phyloP scores from a whole-genome alignment of 768 basidiomycete species.

The Agrocybe pediades region DNA sequence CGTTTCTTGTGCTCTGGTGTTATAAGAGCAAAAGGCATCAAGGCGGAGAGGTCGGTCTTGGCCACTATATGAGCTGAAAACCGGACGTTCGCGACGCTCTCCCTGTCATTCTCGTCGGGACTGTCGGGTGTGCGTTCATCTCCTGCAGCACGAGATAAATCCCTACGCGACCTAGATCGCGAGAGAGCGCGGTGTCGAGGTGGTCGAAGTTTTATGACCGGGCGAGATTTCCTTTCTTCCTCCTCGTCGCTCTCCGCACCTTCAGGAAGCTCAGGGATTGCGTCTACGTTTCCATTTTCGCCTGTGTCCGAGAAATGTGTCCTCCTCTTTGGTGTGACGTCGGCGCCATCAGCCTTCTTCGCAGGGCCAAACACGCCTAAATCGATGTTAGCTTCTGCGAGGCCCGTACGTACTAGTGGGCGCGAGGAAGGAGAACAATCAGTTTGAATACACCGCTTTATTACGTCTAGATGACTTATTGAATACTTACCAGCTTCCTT shows the following conservation, averaged over 20 bases:
- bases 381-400: constrained; percentile 66
- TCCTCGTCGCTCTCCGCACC: constrained; percentile 35
- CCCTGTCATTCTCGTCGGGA: constrained; percentile 61
- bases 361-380: constrained; percentile 74
- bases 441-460: not conserved
- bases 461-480: not conserved
- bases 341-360: constrained; percentile 25
- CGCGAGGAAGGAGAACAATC: not conserved
- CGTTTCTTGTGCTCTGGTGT: constrained; percentile 61
- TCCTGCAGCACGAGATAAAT: constrained; percentile 56
- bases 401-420: constrained; percentile 56
- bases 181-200: constrained; percentile 53
- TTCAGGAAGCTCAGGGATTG: constrained; percentile 22
- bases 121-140: constrained; percentile 59
- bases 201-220: constrained; percentile 73
- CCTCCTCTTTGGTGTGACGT: constrained; percentile 33
- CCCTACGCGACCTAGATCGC: constrained; percentile 74
- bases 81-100: constrained; percentile 74
- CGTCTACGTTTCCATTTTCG: constrained; percentile 25
- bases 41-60: constrained; percentile 53
- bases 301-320: constrained; percentile 34
- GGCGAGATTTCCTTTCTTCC: constrained; percentile 62
- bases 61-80: constrained; percentile 74
- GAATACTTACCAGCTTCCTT: constrained; percentile 56
- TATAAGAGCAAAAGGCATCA: constrained; percentile 81